Percentiles rank a stretch among this genome's conserved stretches.
Evolutionary conservation across 148 eudicot species (phyloP).

Genomic region (Vaccinium myrtillus): DNA sequence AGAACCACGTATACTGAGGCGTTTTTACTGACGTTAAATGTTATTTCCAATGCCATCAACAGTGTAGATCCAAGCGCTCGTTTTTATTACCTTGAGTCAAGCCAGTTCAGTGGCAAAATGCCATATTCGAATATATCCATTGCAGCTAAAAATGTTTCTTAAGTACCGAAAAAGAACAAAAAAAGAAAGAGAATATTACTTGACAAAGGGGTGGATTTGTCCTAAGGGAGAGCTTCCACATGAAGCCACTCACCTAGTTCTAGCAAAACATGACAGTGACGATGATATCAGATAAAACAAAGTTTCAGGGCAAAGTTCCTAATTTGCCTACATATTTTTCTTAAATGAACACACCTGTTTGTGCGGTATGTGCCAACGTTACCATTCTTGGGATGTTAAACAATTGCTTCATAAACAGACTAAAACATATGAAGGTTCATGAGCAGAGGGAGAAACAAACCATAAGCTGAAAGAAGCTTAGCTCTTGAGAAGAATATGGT

Average conservation of each 20-base stretch:
- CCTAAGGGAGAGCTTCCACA: not conserved
- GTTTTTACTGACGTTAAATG: not conserved
- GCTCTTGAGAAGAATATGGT: slow-evolving; percentile 55
- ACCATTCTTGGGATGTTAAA: not conserved
- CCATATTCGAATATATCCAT: not conserved
- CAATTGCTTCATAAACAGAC: not conserved
- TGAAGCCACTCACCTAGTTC: not conserved
- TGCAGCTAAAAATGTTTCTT: not conserved
- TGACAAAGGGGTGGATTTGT: not conserved
- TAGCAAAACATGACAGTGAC: not conserved
- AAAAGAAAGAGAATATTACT: not conserved
- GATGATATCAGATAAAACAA: not conserved
- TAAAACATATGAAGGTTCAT: not conserved
- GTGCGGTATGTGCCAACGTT: not conserved
- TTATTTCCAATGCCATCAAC: not conserved
- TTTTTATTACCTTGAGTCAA: not conserved
- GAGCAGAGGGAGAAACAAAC: slow-evolving; percentile 29
- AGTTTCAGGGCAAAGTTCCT: not conserved
- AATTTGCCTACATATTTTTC: not conserved
- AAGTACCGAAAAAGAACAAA: not conserved
- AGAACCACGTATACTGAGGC: not conserved
- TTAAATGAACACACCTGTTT: not conserved
- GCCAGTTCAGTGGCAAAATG: not conserved
- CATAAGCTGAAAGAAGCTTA: slow-evolving; percentile 82
- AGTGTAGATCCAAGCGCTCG: not conserved